These are phyloP conservation scores for Stephania yunnanensis DNA, from an alignment of 164 flowering plant genomes.

Conservation along the genomic window DNA sequence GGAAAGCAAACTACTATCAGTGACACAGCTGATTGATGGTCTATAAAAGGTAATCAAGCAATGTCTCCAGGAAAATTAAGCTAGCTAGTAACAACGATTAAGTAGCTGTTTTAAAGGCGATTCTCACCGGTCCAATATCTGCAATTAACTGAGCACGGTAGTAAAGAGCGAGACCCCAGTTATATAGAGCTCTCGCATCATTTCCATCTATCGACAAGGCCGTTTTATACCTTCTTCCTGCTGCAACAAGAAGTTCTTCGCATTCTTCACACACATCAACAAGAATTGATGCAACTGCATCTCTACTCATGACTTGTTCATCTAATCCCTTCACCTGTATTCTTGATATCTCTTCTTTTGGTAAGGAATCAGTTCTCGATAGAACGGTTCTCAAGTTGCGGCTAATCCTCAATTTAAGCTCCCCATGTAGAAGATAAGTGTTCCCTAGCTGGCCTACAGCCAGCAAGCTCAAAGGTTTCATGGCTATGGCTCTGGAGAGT, in stretches of 20 bases:
- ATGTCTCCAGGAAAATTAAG: neutral
- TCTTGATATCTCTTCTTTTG: slow-evolving; percentile 19
- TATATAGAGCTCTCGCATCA: slow-evolving; percentile 79
- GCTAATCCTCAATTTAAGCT: slow-evolving; percentile 63
- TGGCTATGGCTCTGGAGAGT: slow-evolving; percentile 56
- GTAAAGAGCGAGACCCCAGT: slow-evolving; percentile 94
- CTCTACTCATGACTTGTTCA: slow-evolving; percentile 31
- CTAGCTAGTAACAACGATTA: neutral
- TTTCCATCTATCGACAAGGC: slow-evolving; percentile 77
- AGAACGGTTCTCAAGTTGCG: slow-evolving; percentile 64
- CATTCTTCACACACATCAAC: slow-evolving; percentile 82
- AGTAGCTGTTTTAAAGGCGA: neutral
- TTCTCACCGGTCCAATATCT: slow-evolving; percentile 90
- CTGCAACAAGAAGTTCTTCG: slow-evolving; percentile 84
- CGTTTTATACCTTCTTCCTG: slow-evolving; percentile 74
- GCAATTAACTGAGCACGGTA: slow-evolving; percentile 91
- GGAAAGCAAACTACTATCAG: neutral
- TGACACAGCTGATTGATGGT: neutral
- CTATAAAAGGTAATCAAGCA: neutral
- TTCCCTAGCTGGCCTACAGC: slow-evolving; percentile 94
- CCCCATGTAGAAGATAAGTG: slow-evolving; percentile 87
- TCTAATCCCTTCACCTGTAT: slow-evolving; percentile 20
- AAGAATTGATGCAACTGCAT: slow-evolving; percentile 48
- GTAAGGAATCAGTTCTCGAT: slow-evolving; percentile 26
- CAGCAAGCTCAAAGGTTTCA: slow-evolving; percentile 80